Evolutionary conservation across 441 rosid species (phyloP), one percentile per base, ranked within the genome.

Genomic region (Arabidopsis lyrata): DNA sequence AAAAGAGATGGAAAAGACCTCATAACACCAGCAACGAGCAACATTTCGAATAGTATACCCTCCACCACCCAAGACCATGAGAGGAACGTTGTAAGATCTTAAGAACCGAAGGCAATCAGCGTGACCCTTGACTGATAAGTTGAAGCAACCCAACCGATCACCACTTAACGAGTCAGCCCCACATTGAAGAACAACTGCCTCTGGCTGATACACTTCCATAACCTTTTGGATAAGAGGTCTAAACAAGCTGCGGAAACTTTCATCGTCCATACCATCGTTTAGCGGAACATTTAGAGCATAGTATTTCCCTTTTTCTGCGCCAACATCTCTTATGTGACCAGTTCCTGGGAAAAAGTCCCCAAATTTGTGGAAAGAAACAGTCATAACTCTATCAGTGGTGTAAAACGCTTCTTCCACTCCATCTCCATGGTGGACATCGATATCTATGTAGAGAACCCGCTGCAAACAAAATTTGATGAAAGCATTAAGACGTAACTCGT

Each of bases 361-460:
- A 76, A 81, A 92, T 80, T 95, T 92, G 79, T 95, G 99, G 77
- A 95, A 95, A 56, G 99, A 95, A 56, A 92, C 97, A 2, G 98
- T 95, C 98, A 95, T 92, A 29, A 92, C 98, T 82, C 99, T 90
- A 78, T 95, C 98, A 6, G 97, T 92, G 12, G 96, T 88, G 68
- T 89, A 95, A 81, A 95, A 95, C 44, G 99, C 99, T 78, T 95
- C 99, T 72, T 95, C 99, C n/a, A 95, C 99, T 36, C 99, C 99
- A 68, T 95, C 99, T 44, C 99, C 99, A 52, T 95, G 99, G 77
- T 95, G 99, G 4, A 95, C 97, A 86, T 95, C 99, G 38, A 95
- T 92, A 75, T 95, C 99, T 22, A 95, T 87, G 71, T 95, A 92
- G 16, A 95, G 81, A 45, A 95, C 99, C 62, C 99, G 90, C 98